phyloP scores from a whole-genome alignment of 805 yeast species.

The Starmerella sirachaensis region DNA sequence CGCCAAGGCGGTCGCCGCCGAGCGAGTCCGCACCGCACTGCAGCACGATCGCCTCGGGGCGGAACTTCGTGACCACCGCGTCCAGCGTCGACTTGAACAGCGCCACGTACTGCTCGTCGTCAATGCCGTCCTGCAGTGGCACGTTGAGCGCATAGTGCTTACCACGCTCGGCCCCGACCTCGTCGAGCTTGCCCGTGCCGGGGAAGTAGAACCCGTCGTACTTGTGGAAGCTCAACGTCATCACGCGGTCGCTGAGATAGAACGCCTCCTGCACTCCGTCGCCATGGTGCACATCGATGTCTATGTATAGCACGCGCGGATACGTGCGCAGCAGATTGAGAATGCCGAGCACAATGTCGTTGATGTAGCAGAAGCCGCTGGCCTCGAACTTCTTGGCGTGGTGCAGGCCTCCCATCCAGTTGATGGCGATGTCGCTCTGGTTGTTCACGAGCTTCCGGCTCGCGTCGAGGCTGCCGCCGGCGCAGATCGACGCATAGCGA shows the following conservation, averaged over 20 bases:
- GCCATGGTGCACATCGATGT: slow-evolving; percentile 87
- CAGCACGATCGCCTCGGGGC: slow-evolving; percentile 90
- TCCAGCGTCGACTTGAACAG: slow-evolving; percentile 69
- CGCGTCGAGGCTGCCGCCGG: slow-evolving; percentile 87
- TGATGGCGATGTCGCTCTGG: slow-evolving; percentile 81
- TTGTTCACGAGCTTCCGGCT: slow-evolving; percentile 70
- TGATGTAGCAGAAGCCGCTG: slow-evolving; percentile 80
- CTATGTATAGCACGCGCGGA: slow-evolving; percentile 77
- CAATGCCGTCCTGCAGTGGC: slow-evolving; percentile 86
- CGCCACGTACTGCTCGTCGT: slow-evolving; percentile 60
- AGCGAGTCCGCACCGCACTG: slow-evolving; percentile 98
- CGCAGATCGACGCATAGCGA: slow-evolving; percentile 69
- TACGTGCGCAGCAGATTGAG: slow-evolving; percentile 67
- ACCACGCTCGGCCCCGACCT: slow-evolving; percentile 74
- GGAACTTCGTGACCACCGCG: slow-evolving; percentile 75
- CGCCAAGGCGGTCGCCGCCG: slow-evolving; percentile 90
- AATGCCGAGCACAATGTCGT: slow-evolving; percentile 79
- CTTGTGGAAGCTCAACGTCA: slow-evolving; percentile 84
- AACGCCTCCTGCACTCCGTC: slow-evolving; percentile 95
- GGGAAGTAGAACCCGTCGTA: slow-evolving; percentile 86
- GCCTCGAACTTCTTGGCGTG: slow-evolving; percentile 88
- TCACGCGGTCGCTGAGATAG: slow-evolving; percentile 80
- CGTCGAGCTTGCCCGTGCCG: slow-evolving; percentile 80
- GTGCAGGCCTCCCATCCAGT: slow-evolving; percentile 88
- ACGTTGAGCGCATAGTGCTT: slow-evolving; percentile 75